phyloP scores from a whole-genome alignment of 495 filamentous ascomycete genomes.

The Cenococcum geophilum region DNA sequence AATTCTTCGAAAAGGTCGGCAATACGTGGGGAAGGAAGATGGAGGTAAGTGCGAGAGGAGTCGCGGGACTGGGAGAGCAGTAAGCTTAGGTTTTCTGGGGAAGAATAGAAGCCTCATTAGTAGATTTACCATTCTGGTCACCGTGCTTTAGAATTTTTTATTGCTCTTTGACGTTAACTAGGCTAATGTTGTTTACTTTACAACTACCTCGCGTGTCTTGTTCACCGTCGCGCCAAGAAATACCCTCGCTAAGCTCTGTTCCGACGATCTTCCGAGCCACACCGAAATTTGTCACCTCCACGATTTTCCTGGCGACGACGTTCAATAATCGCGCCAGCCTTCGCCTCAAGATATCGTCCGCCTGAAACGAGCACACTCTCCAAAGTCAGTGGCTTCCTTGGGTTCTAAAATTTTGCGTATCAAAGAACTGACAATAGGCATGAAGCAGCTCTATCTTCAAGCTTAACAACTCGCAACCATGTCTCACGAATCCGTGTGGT shows the following conservation, averaged over 20 bases:
- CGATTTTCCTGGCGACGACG: not conserved
- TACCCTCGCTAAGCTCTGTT: not conserved
- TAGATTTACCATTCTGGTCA: too few species aligned
- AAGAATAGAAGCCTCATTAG: not conserved
- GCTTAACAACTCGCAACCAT: slow-evolving; percentile 50
- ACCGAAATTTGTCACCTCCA: not conserved
- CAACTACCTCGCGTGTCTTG: not conserved
- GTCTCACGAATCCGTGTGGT: slow-evolving; percentile 99
- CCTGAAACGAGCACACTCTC: too few species aligned
- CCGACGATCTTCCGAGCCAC: not conserved
- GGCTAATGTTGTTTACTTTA: not conserved
- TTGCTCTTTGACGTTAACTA: too few species aligned
- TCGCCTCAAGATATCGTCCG: too few species aligned
- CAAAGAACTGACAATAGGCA: not conserved
- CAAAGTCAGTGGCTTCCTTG: too few species aligned
- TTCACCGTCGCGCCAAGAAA: not conserved
- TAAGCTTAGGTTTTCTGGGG: not conserved
- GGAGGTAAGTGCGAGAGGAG: slow-evolving; percentile 76
- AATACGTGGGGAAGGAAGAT: slow-evolving; percentile 71
- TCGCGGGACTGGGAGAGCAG: slow-evolving; percentile 69
- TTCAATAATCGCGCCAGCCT: not conserved
- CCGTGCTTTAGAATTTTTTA: too few species aligned
- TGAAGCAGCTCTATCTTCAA: not conserved
- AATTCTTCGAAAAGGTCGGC: slow-evolving; percentile 84
- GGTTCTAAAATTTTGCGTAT: not conserved